phyloP scores from a whole-genome alignment of 306 rosid genomes.

The Pyrus communis region DNA sequence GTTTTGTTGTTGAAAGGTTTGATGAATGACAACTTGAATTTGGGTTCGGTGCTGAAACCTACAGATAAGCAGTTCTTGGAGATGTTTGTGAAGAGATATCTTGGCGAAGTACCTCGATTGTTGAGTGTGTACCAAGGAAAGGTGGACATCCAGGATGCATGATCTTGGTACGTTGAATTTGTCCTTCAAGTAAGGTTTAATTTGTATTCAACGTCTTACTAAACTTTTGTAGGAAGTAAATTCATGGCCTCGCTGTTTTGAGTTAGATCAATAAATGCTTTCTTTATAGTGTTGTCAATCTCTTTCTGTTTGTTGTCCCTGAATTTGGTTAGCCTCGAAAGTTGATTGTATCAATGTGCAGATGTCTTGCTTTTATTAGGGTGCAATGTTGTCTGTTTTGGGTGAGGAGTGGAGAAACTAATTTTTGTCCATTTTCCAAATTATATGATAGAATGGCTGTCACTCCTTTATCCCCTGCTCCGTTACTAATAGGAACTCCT shows the following conservation, averaged over 20 bases:
- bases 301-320: background rate
- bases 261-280: no score
- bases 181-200: background rate
- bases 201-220: background rate
- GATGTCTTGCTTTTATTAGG: background rate
- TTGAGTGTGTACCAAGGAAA: slow-evolving; percentile 13
- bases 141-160: background rate
- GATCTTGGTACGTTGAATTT: background rate
- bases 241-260: no score
- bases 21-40: background rate
- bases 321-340: background rate
- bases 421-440: no score
- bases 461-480: no score
- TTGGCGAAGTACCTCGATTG: slow-evolving; percentile 1
- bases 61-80: background rate
- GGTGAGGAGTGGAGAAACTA: background rate
- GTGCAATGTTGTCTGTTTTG: background rate
- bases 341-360: background rate
- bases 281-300: background rate
- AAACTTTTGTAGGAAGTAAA: no score
- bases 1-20: background rate
- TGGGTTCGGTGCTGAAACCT: background rate
- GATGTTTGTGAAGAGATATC: background rate
- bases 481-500: no score
- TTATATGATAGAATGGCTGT: no score